phyloP scores from a whole-genome alignment of 1,284 basidiomycete genomes.

The Mycena sp. region DNA sequence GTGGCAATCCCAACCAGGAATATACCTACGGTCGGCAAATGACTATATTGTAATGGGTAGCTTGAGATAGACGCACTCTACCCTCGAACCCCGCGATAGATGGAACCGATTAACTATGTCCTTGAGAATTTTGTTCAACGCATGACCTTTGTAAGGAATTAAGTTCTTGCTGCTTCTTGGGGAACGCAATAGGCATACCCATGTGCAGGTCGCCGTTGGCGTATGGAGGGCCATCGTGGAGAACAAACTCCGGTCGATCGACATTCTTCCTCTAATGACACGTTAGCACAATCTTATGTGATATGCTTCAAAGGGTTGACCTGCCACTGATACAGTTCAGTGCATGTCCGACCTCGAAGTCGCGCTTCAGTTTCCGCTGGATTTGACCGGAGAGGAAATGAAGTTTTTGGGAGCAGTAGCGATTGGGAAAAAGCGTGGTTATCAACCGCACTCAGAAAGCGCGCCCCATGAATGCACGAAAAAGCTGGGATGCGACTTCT shows the following conservation, averaged over 20 bases:
- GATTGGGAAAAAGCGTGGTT: conserved; percentile 64
- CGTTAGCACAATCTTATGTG: conserved; percentile 10
- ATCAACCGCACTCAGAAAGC: conserved; percentile 18
- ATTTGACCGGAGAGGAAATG: conserved; percentile 82
- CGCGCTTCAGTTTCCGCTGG: conserved; percentile 69
- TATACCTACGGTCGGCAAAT: conserved; percentile 65
- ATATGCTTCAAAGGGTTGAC: conserved; percentile 53
- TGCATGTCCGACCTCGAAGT: conserved; percentile 75
- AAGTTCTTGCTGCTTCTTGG: neutral
- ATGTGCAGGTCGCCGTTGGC: conserved; percentile 97
- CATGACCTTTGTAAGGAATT: conserved; percentile 76
- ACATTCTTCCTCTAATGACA: conserved; percentile 67
- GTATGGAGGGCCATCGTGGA: conserved; percentile 98
- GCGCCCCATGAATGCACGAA: neutral
- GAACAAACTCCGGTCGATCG: conserved; percentile 77
- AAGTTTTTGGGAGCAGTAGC: conserved; percentile 85
- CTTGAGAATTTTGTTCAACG: conserved; percentile 96
- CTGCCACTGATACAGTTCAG: conserved; percentile 90
- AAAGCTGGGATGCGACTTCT: conserved; percentile 1
- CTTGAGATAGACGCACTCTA: conserved; percentile 71
- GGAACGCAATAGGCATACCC: conserved; percentile 57
- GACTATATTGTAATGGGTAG: neutral
- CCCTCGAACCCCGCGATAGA: conserved; percentile 78
- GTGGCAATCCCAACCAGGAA: conserved; percentile 99
- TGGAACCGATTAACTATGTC: conserved; percentile 96